These are phyloP conservation scores for Pichia cephalocereana DNA, from an alignment of 805 yeast genomes.

Conservation along the genomic window DNA sequence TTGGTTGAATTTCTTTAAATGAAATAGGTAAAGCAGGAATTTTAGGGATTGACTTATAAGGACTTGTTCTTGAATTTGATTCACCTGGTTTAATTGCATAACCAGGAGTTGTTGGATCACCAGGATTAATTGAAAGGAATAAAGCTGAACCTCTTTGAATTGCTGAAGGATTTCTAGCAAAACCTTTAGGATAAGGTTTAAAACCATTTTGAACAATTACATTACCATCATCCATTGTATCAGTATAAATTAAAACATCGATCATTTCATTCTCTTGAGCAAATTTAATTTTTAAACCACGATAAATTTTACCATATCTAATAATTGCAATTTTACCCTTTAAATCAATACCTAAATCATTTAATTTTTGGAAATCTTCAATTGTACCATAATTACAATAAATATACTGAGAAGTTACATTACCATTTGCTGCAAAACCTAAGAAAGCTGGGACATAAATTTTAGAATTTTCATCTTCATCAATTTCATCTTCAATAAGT, in stretches of 20 bases:
- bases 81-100: conserved; percentile 52
- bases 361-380: conserved; percentile 46
- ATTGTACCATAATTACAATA: conserved; percentile 63
- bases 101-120: conserved; percentile 76
- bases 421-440: conserved; percentile 70
- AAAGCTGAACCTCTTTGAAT: conserved; percentile 73
- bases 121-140: conserved; percentile 52
- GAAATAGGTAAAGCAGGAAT: conserved; percentile 70
- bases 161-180: conserved; percentile 67
- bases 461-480: conserved; percentile 41
- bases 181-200: conserved; percentile 63
- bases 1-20: conserved; percentile 53
- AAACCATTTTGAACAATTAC: conserved; percentile 48
- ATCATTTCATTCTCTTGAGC: conserved; percentile 65
- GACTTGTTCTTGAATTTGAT: conserved; percentile 40
- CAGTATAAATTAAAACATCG: conserved; percentile 61
- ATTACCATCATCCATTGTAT: conserved; percentile 56
- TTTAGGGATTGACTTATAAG: conserved; percentile 42
- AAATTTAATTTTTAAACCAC: conserved; percentile 69
- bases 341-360: conserved; percentile 37
- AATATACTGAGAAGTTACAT: conserved; percentile 56
- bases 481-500: conserved; percentile 38
- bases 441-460: conserved; percentile 62
- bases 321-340: conserved; percentile 54
- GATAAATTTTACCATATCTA: conserved; percentile 56